A percentile compares a stretch with the other conserved stretches of the same genome.
phyloP scores from a whole-genome alignment of 2,329 filamentous ascomycete genomes.

The Penicillium janthinellum region DNA sequence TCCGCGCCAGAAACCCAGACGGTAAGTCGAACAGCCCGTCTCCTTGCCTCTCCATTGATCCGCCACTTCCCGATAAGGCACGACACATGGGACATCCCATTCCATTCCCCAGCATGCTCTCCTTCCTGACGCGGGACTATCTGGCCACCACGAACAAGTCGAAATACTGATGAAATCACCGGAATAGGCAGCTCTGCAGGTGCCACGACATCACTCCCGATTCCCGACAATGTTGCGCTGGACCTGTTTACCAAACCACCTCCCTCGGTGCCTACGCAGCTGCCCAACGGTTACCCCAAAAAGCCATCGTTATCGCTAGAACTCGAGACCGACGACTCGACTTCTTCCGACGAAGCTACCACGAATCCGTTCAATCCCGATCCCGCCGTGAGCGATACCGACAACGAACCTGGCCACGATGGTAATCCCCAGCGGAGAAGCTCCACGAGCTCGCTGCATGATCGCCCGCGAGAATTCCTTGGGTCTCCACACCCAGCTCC shows the following conservation, averaged over 20 bases:
- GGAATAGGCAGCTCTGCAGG: conserved; percentile 16
- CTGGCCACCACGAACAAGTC: neutral
- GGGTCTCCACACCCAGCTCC: conserved; percentile 28
- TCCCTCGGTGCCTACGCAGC: conserved; percentile 19
- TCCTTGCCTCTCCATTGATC: conserved; percentile 8
- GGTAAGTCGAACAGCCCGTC: conserved; percentile 26
- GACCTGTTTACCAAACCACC: conserved; percentile 15
- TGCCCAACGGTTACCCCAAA: conserved; percentile 23
- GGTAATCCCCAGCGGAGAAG: neutral
- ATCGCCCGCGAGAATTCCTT: conserved; percentile 17
- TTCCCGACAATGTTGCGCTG: conserved; percentile 7
- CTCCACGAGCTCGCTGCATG: conserved; percentile 12
- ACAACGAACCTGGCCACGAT: conserved; percentile 17
- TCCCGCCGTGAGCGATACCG: conserved; percentile 30
- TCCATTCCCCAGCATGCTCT: neutral
- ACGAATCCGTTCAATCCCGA: conserved; percentile 45
- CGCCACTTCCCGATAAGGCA: conserved; percentile 27
- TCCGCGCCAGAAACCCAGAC: conserved; percentile 48
- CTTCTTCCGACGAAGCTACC: conserved; percentile 37
- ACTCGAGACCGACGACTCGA: conserved; percentile 30
- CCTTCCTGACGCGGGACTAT: neutral
- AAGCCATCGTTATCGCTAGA: conserved; percentile 27
- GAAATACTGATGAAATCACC: conserved; percentile 11
- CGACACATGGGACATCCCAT: neutral
- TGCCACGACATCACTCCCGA: conserved; percentile 7